These are phyloP conservation scores for Eremomyces bilateralis DNA, from an alignment of 495 filamentous ascomycete species.

Conservation along the genomic window DNA sequence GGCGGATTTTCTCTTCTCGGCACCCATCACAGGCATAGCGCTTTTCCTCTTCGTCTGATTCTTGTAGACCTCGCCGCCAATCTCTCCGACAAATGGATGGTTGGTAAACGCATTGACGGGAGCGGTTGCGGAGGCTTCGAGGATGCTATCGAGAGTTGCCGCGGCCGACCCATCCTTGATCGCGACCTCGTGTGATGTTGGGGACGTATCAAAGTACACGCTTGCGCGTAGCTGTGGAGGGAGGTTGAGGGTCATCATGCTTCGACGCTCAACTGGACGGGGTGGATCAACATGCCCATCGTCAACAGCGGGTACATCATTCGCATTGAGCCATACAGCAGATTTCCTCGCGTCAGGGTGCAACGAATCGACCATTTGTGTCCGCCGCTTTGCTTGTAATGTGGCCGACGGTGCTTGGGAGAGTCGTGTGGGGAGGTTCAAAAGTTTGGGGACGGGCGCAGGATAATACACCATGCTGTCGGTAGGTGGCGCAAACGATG, in stretches of 20 bases:
- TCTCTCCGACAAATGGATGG: slow-evolving; percentile 60
- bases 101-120: slow-evolving; percentile 92
- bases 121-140: slow-evolving; percentile 81
- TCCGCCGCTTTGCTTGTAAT: slow-evolving; percentile 45
- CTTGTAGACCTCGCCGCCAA: slow-evolving; percentile 15
- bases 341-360: slow-evolving; percentile 25
- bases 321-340: slow-evolving; percentile 22
- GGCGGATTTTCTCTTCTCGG: too few relatives aligned
- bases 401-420: slow-evolving; percentile 45
- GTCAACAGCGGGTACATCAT: neutral
- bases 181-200: slow-evolving; percentile 36
- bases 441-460: slow-evolving; percentile 77
- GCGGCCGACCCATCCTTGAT: slow-evolving; percentile 65
- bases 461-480: slow-evolving; percentile 87
- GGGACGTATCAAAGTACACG: slow-evolving; percentile 65
- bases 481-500: slow-evolving; percentile 36
- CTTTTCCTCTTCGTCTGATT: slow-evolving; percentile 6
- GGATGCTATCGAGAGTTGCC: slow-evolving; percentile 73
- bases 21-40: too few relatives aligned
- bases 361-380: slow-evolving; percentile 21
- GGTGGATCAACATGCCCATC: neutral
- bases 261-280: neutral
- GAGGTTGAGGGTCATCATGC: slow-evolving; percentile 11
- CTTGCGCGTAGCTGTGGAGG: slow-evolving; percentile 80
- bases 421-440: slow-evolving; percentile 76